Conservation (phyloP, 352 stramenopile species). For the Globisporangium paroecandrum region DNA sequence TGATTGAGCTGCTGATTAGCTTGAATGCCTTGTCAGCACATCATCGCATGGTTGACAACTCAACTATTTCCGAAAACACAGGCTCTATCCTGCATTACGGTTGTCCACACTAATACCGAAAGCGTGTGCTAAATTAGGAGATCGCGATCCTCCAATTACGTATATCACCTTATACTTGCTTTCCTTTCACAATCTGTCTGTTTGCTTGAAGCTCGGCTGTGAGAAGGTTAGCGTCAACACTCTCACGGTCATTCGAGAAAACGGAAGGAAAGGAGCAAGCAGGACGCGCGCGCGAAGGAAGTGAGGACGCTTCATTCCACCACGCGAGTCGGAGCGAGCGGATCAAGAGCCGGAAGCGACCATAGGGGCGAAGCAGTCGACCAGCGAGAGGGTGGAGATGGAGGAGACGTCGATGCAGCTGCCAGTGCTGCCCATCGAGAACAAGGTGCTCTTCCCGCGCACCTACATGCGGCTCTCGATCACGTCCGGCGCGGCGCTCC, state of each 20-base stretch:
- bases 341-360: slow-evolving; percentile 1
- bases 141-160: not conserved
- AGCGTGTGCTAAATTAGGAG: not conserved
- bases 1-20: not conserved
- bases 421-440: slow-evolving; percentile 63
- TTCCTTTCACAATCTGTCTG: not conserved
- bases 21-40: not conserved
- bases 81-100: not conserved
- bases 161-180: not conserved
- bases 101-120: not conserved
- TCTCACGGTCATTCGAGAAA: slow-evolving; percentile 11
- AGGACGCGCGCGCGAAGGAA: not conserved
- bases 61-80: not conserved
- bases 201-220: slow-evolving; percentile 5
- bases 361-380: slow-evolving; percentile 22
- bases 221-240: slow-evolving; percentile 14
- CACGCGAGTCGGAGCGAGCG: not conserved
- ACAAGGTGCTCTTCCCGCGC: slow-evolving; percentile 71
- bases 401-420: slow-evolving; percentile 34
- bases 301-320: not conserved
- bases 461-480: slow-evolving; percentile 74
- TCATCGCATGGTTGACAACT: not conserved
- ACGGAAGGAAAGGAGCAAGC: not conserved
- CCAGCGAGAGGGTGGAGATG: slow-evolving; percentile 17
- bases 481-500: slow-evolving; percentile 53